Evolutionary conservation across 495 filamentous ascomycete genomes (phyloP).

Genomic region (Aspergillus kassunensis): DNA sequence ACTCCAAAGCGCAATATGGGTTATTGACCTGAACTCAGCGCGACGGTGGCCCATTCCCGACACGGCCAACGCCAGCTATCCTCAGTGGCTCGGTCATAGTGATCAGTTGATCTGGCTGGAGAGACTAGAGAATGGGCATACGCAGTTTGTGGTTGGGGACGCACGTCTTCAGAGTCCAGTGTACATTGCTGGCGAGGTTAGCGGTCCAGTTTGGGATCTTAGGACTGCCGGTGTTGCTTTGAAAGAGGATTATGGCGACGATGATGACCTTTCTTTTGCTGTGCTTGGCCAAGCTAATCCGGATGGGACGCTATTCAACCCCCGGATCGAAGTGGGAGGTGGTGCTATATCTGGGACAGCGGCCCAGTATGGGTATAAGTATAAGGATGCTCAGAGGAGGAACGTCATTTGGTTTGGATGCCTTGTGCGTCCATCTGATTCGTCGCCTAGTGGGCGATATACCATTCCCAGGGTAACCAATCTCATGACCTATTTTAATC

Average conservation of each 20-base stretch:
- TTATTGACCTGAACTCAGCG: neutral
- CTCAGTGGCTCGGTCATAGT: neutral
- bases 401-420: neutral
- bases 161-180: neutral
- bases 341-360: neutral
- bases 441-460: neutral
- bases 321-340: neutral
- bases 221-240: neutral
- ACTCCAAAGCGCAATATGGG: conserved; percentile 2
- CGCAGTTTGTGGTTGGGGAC: neutral
- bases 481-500: neutral
- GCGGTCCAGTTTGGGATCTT: neutral
- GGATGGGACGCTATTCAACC: neutral
- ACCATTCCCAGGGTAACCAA: neutral
- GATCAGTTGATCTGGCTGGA: conserved; percentile 2
- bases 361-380: neutral
- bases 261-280: neutral
- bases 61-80: neutral
- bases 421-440: neutral
- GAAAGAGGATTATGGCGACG: neutral
- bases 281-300: neutral
- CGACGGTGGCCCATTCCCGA: neutral
- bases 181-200: neutral
- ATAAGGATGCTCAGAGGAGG: neutral
- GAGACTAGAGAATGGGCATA: neutral